Conservation (phyloP, 768 basidiomycete genomes). For the Agrocybe pediades region DNA sequence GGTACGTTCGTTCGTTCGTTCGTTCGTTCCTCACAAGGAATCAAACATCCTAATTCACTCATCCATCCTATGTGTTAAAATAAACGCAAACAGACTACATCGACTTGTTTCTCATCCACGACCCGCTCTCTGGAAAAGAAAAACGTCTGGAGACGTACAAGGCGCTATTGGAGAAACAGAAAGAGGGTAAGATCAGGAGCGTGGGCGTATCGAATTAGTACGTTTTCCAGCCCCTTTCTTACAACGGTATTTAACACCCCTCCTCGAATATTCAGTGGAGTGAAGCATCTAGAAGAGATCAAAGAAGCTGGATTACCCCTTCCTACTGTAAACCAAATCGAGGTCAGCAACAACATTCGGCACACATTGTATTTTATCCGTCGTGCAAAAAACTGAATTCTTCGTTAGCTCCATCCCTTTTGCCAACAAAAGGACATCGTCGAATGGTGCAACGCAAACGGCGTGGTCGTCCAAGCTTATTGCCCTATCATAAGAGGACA, state of each 20-base stretch:
- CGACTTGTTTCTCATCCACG: conserved; percentile 67
- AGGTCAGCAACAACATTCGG: conserved; percentile 41
- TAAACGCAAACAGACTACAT: conserved; percentile 30
- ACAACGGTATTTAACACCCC: not conserved
- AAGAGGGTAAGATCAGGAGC: conserved; percentile 64
- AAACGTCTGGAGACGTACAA: conserved; percentile 72
- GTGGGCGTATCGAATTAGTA: conserved; percentile 90
- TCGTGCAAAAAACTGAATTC: not conserved
- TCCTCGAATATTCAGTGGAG: conserved; percentile 10
- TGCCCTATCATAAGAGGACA: conserved; percentile 71
- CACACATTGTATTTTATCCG: not conserved
- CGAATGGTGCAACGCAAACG: conserved; percentile 63
- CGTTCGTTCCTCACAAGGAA: too few species aligned
- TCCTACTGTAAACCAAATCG: conserved; percentile 82
- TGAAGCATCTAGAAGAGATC: conserved; percentile 79
- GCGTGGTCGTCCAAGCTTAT: conserved; percentile 73
- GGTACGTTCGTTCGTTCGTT: conserved; percentile 40
- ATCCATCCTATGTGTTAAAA: not conserved
- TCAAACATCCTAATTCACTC: too few species aligned
- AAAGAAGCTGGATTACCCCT: conserved; percentile 56
- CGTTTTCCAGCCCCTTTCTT: conserved; percentile 24
- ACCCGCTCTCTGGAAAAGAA: conserved; percentile 63
- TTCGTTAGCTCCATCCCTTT: conserved; percentile 68
- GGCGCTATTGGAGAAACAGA: conserved; percentile 63
- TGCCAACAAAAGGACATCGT: conserved; percentile 84